Conservation (phyloP, 352 stramenopile genomes). For the Phytophthora podocarpi region DNA sequence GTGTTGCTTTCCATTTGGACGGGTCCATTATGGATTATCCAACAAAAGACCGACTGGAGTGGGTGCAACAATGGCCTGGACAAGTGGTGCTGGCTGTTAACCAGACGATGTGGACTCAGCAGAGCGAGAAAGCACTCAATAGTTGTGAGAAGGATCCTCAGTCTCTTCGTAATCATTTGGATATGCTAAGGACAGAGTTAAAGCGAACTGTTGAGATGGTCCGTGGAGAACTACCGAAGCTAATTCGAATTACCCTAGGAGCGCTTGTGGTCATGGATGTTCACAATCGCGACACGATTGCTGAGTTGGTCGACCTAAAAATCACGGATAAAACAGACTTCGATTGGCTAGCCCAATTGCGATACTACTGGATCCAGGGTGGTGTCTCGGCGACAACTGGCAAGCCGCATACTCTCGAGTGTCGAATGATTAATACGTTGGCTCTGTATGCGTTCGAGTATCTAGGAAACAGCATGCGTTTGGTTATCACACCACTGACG, state of each 20-base stretch:
- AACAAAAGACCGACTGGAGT: conserved; percentile 87
- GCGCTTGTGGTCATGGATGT: conserved; percentile 96
- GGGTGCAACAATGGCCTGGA: conserved; percentile 93
- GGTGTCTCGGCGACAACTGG: conserved; percentile 86
- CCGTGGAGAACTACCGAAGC: conserved; percentile 91
- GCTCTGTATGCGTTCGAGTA: conserved; percentile 94
- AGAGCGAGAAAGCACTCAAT: conserved; percentile 77
- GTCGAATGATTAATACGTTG: conserved; percentile 94
- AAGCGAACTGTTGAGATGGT: conserved; percentile 92
- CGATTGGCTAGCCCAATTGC: conserved; percentile 93
- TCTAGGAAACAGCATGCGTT: conserved; percentile 89
- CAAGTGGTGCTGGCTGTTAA: conserved; percentile 94
- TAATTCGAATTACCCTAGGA: conserved; percentile 91
- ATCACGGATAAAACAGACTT: conserved; percentile 88
- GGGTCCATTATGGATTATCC: conserved; percentile 86
- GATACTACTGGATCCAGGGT: conserved; percentile 92
- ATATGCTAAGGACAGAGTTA: conserved; percentile 76
- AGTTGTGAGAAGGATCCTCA: conserved; percentile 39
- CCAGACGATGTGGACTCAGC: conserved; percentile 91
- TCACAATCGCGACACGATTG: conserved; percentile 94
- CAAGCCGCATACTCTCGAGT: conserved; percentile 86
- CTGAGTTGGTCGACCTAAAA: conserved; percentile 86
- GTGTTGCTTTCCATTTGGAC: conserved; percentile 81
- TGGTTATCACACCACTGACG: conserved; percentile 94
- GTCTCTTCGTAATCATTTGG: conserved; percentile 65